Evolutionary conservation across 1,139 yeast genomes (phyloP), one percentile per base, ranked within the genome.

Genomic region (Spathaspora sp.): DNA sequence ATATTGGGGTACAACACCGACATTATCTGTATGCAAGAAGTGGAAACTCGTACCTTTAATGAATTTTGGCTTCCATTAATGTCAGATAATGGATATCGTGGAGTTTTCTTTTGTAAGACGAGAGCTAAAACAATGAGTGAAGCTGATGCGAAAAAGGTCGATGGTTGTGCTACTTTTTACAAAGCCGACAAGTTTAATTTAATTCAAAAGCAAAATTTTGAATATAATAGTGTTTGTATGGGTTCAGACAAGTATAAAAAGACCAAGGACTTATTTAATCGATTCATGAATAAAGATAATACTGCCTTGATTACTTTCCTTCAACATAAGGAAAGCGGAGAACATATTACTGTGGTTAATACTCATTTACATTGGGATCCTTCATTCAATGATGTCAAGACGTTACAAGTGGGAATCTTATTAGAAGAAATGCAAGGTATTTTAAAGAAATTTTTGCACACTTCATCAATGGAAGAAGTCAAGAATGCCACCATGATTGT

Each of bases 291-390:
- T 64, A 90, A 91, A 66, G 99, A 95, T 67, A 90, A 95, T 59
- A 82, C 93, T 57, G 98, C 97, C 8, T 74, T 89, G 49, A 80
- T 89, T 45, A 73, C 87, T n/a, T 81, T 84, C 49, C 78, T 95
- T 55, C 91, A 88, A 59, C 95, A 88, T 61, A 67, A 73, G 38
- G 78, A 76, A 45, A 79, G 91, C 9, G 91, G 91, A 9, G 89
- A 86, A 61, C 78, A 80, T 52, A 69, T 93, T 43, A 76, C 89
- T 54, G 76, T 89, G 40, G 90, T 87, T 3, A 93, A 91, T 58
- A 91, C 99, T 0, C 99, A 95, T 75, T 81, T 93, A 65, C 97
- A 91, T 65, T 95, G 99, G 98, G 98, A 93, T 70, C 99, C 99
- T 8, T 90, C 89, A 42, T 89, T 84, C 63, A 89, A 89, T 63